Evolutionary conservation across 2,329 filamentous ascomycete species (phyloP).

Genomic region (Calonectria pseudoreteaudii): DNA sequence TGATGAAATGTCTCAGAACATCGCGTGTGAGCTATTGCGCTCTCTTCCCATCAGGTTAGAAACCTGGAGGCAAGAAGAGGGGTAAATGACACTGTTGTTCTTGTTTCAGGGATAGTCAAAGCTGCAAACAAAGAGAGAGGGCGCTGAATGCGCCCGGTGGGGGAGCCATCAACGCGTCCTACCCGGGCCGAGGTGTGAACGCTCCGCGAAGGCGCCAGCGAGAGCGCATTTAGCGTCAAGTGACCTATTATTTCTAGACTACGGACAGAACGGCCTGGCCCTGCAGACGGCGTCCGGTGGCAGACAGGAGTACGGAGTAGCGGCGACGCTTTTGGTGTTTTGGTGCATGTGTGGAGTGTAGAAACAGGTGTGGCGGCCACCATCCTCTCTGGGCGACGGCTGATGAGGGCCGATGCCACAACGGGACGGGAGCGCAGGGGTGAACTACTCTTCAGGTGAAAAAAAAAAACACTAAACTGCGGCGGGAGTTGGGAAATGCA

Average conservation of each 20-base stretch:
- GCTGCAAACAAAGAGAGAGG: background rate
- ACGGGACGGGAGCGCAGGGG: conserved; percentile 20
- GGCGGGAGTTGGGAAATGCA: background rate
- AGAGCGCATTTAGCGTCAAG: background rate
- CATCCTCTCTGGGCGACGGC: conserved; percentile 15
- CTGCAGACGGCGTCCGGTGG: conserved; percentile 14
- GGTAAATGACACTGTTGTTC: background rate
- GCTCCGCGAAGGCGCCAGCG: background rate
- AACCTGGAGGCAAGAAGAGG: conserved; percentile 15
- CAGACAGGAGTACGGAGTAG: conserved; percentile 19
- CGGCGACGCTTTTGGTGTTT: background rate
- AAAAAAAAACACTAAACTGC: conserved; percentile 2
- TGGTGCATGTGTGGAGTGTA: conserved; percentile 18
- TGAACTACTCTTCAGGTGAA: background rate
- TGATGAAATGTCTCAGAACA: conserved; percentile 36
- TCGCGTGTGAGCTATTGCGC: conserved; percentile 20
- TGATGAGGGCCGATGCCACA: conserved; percentile 16
- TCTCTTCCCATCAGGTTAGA: background rate
- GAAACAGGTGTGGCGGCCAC: conserved; percentile 28
- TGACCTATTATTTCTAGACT: background rate
- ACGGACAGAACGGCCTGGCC: conserved; percentile 5
- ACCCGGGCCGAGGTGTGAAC: background rate
- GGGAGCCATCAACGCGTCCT: background rate
- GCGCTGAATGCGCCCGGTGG: background rate
- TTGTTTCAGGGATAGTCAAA: conserved; percentile 21